Percentiles rank a stretch among this genome's conserved stretches.
Conservation (phyloP, 345 rosid species). For the Raphanus raphanistrum region DNA sequence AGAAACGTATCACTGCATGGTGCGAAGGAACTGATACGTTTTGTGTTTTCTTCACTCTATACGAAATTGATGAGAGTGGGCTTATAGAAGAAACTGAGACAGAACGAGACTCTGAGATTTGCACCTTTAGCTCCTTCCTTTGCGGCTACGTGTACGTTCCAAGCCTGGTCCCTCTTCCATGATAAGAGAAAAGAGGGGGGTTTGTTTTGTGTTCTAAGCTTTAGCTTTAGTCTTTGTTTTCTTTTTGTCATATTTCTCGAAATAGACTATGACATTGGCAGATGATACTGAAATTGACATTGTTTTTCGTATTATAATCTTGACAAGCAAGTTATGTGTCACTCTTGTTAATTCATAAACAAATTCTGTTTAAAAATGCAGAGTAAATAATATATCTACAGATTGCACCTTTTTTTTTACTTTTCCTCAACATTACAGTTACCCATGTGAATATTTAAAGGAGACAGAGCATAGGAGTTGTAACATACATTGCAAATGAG, state of each 20-base stretch:
- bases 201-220: too few species aligned
- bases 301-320: background rate
- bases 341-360: background rate
- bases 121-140: background rate
- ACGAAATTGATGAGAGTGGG: background rate
- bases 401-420: background rate
- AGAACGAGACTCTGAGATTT: background rate
- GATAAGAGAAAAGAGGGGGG: too few species aligned
- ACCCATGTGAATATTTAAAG: conserved; percentile 2
- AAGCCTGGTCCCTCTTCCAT: background rate
- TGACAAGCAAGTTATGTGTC: background rate
- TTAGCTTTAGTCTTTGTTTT: too few species aligned
- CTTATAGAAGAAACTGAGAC: background rate
- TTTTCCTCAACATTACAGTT: background rate
- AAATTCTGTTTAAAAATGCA: background rate
- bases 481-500: conserved; percentile 7
- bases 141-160: background rate
- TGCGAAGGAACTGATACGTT: background rate
- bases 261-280: background rate
- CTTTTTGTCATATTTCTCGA: too few species aligned
- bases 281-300: background rate
- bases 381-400: background rate
- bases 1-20: background rate
- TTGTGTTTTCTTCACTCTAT: background rate
- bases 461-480: conserved; percentile 20